phyloP scores from a whole-genome alignment of 768 basidiomycete genomes.

The Clitopilus passeckerianus region DNA sequence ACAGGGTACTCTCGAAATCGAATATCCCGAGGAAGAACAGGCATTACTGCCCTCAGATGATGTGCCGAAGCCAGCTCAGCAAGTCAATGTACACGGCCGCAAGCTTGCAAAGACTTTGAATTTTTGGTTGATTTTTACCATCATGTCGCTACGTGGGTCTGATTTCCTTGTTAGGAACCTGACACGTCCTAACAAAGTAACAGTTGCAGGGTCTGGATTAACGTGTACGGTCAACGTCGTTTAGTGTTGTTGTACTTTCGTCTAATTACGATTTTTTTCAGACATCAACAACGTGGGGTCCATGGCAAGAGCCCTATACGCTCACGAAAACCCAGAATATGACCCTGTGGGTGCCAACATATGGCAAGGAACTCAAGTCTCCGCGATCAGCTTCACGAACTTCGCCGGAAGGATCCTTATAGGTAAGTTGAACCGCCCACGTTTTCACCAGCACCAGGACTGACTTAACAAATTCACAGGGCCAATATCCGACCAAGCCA shows the following conservation, averaged over 20 bases:
- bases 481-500: conserved; percentile 60
- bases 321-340: conserved; percentile 54
- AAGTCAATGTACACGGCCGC: conserved; percentile 16
- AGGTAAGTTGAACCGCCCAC: conserved; percentile 34
- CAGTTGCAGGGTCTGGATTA: conserved; percentile 70
- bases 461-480: conserved; percentile 27
- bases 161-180: conserved; percentile 12
- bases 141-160: conserved; percentile 54
- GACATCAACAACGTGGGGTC: conserved; percentile 81
- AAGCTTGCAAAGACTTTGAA: conserved; percentile 14
- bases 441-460: background rate
- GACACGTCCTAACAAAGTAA: background rate
- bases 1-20: background rate
- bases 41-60: background rate
- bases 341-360: conserved; percentile 62
- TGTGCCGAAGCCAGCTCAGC: conserved; percentile 5
- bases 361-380: conserved; percentile 85
- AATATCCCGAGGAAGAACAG: background rate
- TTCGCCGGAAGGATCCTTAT: conserved; percentile 74
- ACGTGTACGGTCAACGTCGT: conserved; percentile 49
- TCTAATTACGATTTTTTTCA: background rate
- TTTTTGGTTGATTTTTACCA: conserved; percentile 32
- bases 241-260: conserved; percentile 2
- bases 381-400: conserved; percentile 76
- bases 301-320: conserved; percentile 64